Conservation (phyloP, 495 filamentous ascomycete species). For the Penicillium parvum region DNA sequence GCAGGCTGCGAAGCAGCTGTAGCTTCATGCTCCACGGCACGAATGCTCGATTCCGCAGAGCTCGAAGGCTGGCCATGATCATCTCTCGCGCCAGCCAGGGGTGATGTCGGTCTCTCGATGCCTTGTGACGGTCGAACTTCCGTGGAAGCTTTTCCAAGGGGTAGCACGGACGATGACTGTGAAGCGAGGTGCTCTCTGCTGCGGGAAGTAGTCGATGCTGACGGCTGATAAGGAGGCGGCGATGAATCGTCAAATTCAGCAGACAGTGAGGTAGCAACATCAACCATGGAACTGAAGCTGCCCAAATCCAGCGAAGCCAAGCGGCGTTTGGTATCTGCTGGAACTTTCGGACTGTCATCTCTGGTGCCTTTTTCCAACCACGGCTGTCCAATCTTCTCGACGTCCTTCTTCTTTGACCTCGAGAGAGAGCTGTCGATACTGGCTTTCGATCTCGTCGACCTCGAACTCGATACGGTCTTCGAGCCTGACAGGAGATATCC, state of each 20-base stretch:
- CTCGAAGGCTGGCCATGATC: slow-evolving; percentile 8
- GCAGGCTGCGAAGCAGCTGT: background rate
- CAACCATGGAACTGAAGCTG: slow-evolving; percentile 34
- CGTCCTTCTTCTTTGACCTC: slow-evolving; percentile 32
- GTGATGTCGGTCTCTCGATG: background rate
- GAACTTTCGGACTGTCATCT: slow-evolving; percentile 12
- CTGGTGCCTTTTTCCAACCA: slow-evolving; percentile 35
- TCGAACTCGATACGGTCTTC: slow-evolving; percentile 2
- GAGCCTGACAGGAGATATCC: slow-evolving; percentile 26
- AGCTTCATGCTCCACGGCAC: background rate
- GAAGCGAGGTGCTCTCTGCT: slow-evolving; percentile 1
- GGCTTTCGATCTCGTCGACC: slow-evolving; percentile 2
- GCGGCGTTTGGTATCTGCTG: slow-evolving; percentile 16
- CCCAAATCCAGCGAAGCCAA: slow-evolving; percentile 33
- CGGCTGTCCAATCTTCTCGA: slow-evolving; percentile 40
- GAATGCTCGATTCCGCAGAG: slow-evolving; percentile 6
- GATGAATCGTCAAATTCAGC: slow-evolving; percentile 24
- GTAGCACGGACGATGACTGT: slow-evolving; percentile 5
- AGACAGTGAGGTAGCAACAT: slow-evolving; percentile 31
- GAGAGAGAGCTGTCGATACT: slow-evolving; percentile 17
- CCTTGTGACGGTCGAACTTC: background rate
- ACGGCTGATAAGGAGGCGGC: slow-evolving; percentile 30
- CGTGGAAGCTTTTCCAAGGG: slow-evolving; percentile 2
- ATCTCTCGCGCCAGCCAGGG: slow-evolving; percentile 4
- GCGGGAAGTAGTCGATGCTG: slow-evolving; percentile 5